These are phyloP conservation scores for Penicillium parvum DNA, from an alignment of 495 filamentous ascomycete species.

Conservation along the genomic window DNA sequence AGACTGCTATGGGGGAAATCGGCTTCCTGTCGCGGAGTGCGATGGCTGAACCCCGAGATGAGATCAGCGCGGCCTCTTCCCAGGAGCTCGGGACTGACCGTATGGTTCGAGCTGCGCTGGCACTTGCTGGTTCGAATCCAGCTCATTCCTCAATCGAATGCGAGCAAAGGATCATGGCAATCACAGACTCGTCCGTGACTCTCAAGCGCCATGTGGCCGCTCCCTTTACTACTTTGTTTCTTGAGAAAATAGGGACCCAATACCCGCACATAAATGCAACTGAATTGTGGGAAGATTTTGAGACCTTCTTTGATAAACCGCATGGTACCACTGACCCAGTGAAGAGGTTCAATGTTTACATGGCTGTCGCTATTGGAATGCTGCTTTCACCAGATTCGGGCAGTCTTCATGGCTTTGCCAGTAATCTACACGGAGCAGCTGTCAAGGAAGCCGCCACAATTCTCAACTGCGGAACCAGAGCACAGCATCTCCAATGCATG, in stretches of 20 bases:
- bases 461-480: conserved; percentile 3
- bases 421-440: conserved; percentile 8
- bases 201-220: conserved; percentile 6
- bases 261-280: conserved; percentile 13
- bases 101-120: conserved; percentile 21
- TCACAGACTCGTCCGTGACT: neutral
- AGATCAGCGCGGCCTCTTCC: conserved; percentile 12
- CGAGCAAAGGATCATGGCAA: neutral
- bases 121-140: conserved; percentile 15
- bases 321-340: neutral
- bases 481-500: conserved; percentile 20
- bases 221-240: conserved; percentile 13
- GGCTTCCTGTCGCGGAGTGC: conserved; percentile 28
- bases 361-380: conserved; percentile 17
- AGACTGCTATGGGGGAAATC: conserved; percentile 27
- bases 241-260: conserved; percentile 6
- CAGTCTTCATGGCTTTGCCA: conserved; percentile 8
- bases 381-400: conserved; percentile 15
- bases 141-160: conserved; percentile 6
- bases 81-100: conserved; percentile 19
- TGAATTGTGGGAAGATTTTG: conserved; percentile 8
- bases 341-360: conserved; percentile 17
- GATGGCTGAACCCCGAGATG: conserved; percentile 28
- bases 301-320: conserved; percentile 9
- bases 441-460: conserved; percentile 12